These are phyloP conservation scores for Chamaenerion angustifolium DNA, from an alignment of 345 rosid species.

Conservation along the genomic window DNA sequence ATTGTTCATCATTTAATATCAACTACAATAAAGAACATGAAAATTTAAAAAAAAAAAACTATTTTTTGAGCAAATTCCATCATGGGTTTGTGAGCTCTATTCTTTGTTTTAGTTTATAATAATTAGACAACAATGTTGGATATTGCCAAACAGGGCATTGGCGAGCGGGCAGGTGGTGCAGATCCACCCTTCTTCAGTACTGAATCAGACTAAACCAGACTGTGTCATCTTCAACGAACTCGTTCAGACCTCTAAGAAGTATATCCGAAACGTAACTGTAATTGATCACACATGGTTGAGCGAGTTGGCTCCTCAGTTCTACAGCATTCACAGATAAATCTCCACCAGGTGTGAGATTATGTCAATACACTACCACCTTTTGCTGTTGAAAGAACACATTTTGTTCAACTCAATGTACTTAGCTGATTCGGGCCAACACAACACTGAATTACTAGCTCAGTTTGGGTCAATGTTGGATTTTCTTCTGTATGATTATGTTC, in stretches of 20 bases:
- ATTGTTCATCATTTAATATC: not conserved
- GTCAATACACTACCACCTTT: too few relatives aligned
- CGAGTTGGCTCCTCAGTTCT: conserved; percentile 83
- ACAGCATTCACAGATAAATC: conserved; percentile 31
- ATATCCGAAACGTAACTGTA: conserved; percentile 58
- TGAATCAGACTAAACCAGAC: conserved; percentile 55
- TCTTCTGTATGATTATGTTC: too few relatives aligned
- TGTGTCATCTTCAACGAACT: conserved; percentile 78
- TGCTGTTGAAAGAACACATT: too few relatives aligned
- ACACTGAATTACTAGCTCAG: too few relatives aligned
- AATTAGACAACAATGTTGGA: too few relatives aligned
- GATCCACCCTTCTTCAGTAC: conserved; percentile 80
- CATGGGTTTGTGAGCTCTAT: too few relatives aligned
- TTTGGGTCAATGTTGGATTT: too few relatives aligned
- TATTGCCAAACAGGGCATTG: conserved; percentile 51
- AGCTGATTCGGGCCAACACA: too few relatives aligned
- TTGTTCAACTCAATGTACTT: too few relatives aligned
- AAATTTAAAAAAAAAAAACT: not conserved
- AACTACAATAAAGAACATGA: not conserved
- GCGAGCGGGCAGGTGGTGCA: conserved; percentile 73
- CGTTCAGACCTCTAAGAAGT: conserved; percentile 65
- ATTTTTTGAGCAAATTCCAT: too few relatives aligned
- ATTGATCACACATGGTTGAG: conserved; percentile 74
- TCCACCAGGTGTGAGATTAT: not conserved
- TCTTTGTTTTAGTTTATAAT: too few relatives aligned